Percentiles rank a stretch among this genome's conserved stretches.
Conservation (phyloP, 208 protist genomes). For the Trypanosoma mega region DNA sequence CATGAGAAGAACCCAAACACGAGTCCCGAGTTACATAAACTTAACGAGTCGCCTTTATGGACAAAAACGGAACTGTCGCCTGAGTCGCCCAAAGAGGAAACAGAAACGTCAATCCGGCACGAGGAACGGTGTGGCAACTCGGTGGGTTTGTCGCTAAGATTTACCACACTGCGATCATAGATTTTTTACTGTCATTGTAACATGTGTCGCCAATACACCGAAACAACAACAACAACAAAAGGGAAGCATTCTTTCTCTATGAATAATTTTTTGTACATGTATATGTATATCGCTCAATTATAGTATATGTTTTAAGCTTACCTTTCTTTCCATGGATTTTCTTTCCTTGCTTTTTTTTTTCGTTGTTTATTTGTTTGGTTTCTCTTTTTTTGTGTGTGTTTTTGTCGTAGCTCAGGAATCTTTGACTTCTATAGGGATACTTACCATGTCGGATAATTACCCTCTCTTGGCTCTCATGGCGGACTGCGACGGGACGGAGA, state of each 20-base stretch:
- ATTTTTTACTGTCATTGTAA: neutral
- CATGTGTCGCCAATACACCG: too few relatives aligned
- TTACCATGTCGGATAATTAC: neutral
- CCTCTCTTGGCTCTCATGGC: conserved; percentile 6
- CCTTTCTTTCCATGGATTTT: too few relatives aligned
- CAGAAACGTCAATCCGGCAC: neutral
- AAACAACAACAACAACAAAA: too few relatives aligned
- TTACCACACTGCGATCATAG: conserved; percentile 23
- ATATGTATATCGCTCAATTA: too few relatives aligned
- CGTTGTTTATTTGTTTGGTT: conserved; percentile 14
- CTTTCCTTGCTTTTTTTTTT: neutral
- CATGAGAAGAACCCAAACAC: neutral
- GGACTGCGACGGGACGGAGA: conserved; percentile 8
- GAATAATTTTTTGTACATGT: too few relatives aligned
- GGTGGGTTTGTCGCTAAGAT: conserved; percentile 6
- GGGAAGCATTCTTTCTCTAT: too few relatives aligned
- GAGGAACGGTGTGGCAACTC: neutral
- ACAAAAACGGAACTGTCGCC: conserved; percentile 13
- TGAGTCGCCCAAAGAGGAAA: neutral
- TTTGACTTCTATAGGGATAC: too few relatives aligned
- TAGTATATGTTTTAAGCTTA: too few relatives aligned
- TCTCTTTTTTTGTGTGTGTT: conserved; percentile 1
- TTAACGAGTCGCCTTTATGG: conserved; percentile 1
- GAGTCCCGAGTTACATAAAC: neutral
- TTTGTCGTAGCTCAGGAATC: too few relatives aligned